Percentiles rank a stretch among this genome's conserved stretches.
These are phyloP conservation scores for Verticillium albo-atrum DNA, from an alignment of 2,329 filamentous ascomycete genomes.

Conservation along the genomic window DNA sequence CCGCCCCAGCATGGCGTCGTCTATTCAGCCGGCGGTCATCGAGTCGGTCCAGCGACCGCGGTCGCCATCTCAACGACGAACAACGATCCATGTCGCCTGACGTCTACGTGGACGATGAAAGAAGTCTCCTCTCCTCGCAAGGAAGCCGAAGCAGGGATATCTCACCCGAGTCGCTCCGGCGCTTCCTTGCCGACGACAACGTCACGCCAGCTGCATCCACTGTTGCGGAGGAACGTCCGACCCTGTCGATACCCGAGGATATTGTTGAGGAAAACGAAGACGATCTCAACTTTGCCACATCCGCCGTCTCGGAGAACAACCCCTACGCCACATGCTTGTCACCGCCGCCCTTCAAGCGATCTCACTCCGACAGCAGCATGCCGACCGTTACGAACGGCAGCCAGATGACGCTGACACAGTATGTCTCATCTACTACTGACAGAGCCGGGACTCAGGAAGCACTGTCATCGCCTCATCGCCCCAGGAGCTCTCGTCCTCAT, in stretches of 20 bases:
- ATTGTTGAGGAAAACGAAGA: slow-evolving; percentile 32
- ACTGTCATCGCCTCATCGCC: slow-evolving; percentile 3
- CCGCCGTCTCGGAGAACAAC: slow-evolving; percentile 39
- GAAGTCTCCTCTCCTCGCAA: slow-evolving; percentile 31
- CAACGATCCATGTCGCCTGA: slow-evolving; percentile 17
- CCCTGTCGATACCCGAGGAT: slow-evolving; percentile 29
- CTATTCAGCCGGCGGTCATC: slow-evolving; percentile 41
- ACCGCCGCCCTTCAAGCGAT: slow-evolving; percentile 46
- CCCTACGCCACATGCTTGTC: slow-evolving; percentile 44
- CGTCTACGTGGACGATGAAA: slow-evolving; percentile 19
- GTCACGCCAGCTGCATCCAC: slow-evolving; percentile 15
- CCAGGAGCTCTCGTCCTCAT: background rate
- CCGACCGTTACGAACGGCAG: slow-evolving; percentile 16
- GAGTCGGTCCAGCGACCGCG: slow-evolving; percentile 27
- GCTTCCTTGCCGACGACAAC: slow-evolving; percentile 45
- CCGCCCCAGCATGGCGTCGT: slow-evolving; percentile 45
- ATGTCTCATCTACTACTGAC: background rate
- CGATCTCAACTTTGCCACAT: slow-evolving; percentile 59
- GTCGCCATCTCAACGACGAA: slow-evolving; percentile 23
- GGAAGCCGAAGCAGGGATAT: slow-evolving; percentile 45
- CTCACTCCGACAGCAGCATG: slow-evolving; percentile 23
- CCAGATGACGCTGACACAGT: slow-evolving; percentile 17
- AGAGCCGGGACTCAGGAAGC: background rate
- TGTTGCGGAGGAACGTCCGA: slow-evolving; percentile 21
- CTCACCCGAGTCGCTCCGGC: slow-evolving; percentile 50